Base-by-base conservation (phyloP, 2,329 filamentous ascomycete genomes). In the Neopestalotiopsis sp. region DNA sequence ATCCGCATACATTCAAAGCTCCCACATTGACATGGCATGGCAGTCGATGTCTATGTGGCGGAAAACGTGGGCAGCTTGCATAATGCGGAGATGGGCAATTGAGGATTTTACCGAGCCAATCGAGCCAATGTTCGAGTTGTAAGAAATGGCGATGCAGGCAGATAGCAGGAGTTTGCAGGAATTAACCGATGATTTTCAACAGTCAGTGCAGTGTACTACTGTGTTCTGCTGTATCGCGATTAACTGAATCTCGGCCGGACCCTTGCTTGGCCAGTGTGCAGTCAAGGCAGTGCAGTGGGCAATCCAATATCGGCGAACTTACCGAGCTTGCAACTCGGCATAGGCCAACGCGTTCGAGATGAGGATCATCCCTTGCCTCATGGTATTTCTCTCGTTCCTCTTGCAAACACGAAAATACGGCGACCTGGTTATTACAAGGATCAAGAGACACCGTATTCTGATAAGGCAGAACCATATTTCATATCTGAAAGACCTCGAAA, bases 221-320 rank as follows among this genome's bases (percentile, higher is more conserved):
- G 4, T 20, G 42, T 17, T 5, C 45, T 53, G 45, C 45, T 20
- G 45, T 17, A 53, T 24, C 45, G 45, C 45, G 45, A 53, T 53
- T 9, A 13, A 20, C n/a, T 53, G 45, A n/a, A 17, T 20, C 7
- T 12, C 20, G 45, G 34, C 34, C 34, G 10, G n/a, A 53, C 45
- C 45, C 45, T 53, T 24, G 45, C 34, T 38, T 53, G 17, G 45
- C 20, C 45, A n/a, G 20, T 53, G 9, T 10, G n/a, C 7, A 53
- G 45, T 53, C 34, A 38, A 38, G 6, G 34, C 34, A 38, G 34
- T 10, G 45, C 45, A 53, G 45, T 53, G 45, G 45, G 20, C 45
- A 53, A 53, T 53, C 45, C 45, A 53, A 53, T 53, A 20, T 53
- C 45, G 45, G 45, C 45, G 45, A 53, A 53, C 45, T 53, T 53